Evolutionary conservation across 2,329 filamentous ascomycete genomes (phyloP).

Genomic region (Pyrenochaeta sp.): DNA sequence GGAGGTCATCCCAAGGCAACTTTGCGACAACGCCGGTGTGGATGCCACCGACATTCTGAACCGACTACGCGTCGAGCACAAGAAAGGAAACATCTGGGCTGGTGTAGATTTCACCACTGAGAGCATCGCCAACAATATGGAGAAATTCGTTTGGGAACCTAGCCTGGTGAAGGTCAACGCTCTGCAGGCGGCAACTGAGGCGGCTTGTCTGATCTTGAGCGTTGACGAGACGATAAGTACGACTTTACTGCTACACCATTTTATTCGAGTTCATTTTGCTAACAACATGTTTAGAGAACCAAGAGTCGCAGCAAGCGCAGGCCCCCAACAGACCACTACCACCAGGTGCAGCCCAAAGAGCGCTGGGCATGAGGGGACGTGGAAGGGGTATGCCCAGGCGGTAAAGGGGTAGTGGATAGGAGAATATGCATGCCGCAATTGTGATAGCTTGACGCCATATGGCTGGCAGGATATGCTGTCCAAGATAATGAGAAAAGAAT

Average conservation of each 20-base stretch:
- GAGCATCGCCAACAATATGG: slow-evolving; percentile 92
- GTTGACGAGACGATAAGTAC: slow-evolving; percentile 96
- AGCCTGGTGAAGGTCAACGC: slow-evolving; percentile 96
- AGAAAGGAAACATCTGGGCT: slow-evolving; percentile 90
- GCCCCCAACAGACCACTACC: slow-evolving; percentile 73
- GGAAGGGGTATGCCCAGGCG: slow-evolving; percentile 79
- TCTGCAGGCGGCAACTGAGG: slow-evolving; percentile 93
- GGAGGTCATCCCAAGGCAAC: slow-evolving; percentile 93
- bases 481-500: slow-evolving; percentile 40
- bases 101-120: slow-evolving; percentile 95
- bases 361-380: slow-evolving; percentile 77
- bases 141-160: slow-evolving; percentile 96
- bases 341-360: slow-evolving; percentile 80
- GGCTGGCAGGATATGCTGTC: slow-evolving; percentile 33
- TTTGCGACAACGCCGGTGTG: slow-evolving; percentile 98
- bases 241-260: slow-evolving; percentile 25
- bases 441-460: slow-evolving; percentile 22
- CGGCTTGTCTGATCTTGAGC: slow-evolving; percentile 90
- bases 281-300: slow-evolving; percentile 68
- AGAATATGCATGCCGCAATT: slow-evolving; percentile 31
- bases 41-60: slow-evolving; percentile 98
- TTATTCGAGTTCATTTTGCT: slow-evolving; percentile 14
- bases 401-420: slow-evolving; percentile 51
- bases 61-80: slow-evolving; percentile 92
- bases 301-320: slow-evolving; percentile 87